A percentile compares a stretch with the other conserved stretches of the same genome.
Evolutionary conservation across 176 grass and related monocot genomes (phyloP).

Genomic region (Oryza punctata): DNA sequence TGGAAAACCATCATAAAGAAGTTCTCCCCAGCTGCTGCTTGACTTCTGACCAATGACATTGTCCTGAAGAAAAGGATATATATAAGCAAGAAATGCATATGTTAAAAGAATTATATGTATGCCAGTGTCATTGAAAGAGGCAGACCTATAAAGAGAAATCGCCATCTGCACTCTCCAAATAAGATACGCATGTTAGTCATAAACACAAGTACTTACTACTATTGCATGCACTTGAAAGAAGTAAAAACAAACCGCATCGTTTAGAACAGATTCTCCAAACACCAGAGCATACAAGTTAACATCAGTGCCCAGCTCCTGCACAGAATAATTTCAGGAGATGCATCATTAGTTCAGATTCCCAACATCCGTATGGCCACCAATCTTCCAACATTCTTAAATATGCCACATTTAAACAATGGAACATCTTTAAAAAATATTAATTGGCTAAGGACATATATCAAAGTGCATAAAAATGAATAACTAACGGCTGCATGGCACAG

Average conservation of each 20-base stretch:
- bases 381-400: neutral
- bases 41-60: slow-evolving; percentile 98
- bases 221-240: slow-evolving; percentile 36
- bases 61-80: slow-evolving; percentile 62
- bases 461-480: neutral
- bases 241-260: slow-evolving; percentile 88
- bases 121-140: slow-evolving; percentile 34
- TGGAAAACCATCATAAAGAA: slow-evolving; percentile 87
- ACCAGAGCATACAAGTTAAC: slow-evolving; percentile 97
- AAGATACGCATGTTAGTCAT: slow-evolving; percentile 41
- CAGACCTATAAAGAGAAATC: slow-evolving; percentile 97
- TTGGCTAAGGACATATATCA: neutral
- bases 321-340: slow-evolving; percentile 36
- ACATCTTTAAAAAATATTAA: neutral
- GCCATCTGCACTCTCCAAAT: slow-evolving; percentile 85
- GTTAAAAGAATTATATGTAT: neutral
- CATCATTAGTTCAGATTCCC: slow-evolving; percentile 4
- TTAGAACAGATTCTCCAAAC: slow-evolving; percentile 98
- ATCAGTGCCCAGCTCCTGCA: slow-evolving; percentile 94
- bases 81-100: slow-evolving; percentile 41
- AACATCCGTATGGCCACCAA: slow-evolving; percentile 6
- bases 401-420: slow-evolving; percentile 4
- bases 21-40: slow-evolving; percentile 74
- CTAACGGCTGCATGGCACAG: neutral
- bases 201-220: neutral